A percentile compares a stretch with the other conserved stretches of the same genome.
These are phyloP conservation scores for Podospora anserina DNA, from an alignment of 495 filamentous ascomycete genomes.

Conservation along the genomic window DNA sequence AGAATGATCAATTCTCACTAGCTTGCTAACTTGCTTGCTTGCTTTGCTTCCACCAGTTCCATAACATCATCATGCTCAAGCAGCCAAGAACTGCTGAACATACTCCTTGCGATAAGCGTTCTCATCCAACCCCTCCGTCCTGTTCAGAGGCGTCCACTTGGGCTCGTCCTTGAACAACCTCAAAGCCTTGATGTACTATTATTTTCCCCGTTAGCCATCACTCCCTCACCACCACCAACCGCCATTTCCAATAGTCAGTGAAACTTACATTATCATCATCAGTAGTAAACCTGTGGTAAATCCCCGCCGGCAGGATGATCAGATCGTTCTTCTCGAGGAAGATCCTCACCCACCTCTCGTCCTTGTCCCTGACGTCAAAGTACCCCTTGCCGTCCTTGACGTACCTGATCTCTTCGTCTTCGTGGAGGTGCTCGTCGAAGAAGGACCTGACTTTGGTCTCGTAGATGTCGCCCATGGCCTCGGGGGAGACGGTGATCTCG, in stretches of 20 bases:
- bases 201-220: background rate
- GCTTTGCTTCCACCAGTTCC: background rate
- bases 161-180: constrained; percentile 97
- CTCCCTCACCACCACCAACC: too few relatives aligned
- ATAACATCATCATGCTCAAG: background rate
- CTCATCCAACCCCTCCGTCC: constrained; percentile 69
- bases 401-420: constrained; percentile 99
- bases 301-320: constrained; percentile 90
- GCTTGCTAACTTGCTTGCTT: background rate
- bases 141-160: constrained; percentile 94
- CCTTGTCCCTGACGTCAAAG: constrained; percentile 81
- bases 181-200: constrained; percentile 91
- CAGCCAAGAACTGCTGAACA: constrained; percentile 42
- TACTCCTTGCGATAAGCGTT: constrained; percentile 80
- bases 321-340: constrained; percentile 66
- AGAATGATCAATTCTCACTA: background rate
- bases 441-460: constrained; percentile 91
- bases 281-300: constrained; percentile 96
- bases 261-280: constrained; percentile 79
- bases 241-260: too few relatives aligned
- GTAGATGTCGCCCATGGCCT: constrained; percentile 78
- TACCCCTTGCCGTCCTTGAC: constrained; percentile 85
- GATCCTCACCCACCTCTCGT: constrained; percentile 82
- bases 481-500: constrained; percentile 83
- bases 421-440: constrained; percentile 93